phyloP scores from a whole-genome alignment of 106 monocot species.

The Agapanthus africanus region DNA sequence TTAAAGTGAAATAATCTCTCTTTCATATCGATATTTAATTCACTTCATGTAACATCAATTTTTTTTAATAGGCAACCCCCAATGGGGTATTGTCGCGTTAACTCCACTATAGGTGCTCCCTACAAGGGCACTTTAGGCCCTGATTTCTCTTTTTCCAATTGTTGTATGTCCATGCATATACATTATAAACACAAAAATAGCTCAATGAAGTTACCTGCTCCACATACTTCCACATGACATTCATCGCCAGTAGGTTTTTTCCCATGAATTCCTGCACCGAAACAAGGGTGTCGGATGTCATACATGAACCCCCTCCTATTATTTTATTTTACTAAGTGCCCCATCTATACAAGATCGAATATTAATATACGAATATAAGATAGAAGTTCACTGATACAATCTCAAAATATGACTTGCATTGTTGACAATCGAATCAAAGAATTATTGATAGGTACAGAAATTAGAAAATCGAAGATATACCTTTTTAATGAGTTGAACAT shows the following conservation, averaged over 20 bases:
- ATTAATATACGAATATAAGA: no score
- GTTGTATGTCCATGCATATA: no score
- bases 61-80: no score
- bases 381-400: neutral
- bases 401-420: neutral
- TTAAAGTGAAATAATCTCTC: no score
- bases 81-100: no score
- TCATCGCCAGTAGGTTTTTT: conserved; percentile 84
- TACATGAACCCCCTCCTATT: neutral
- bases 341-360: neutral
- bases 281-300: neutral
- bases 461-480: conserved; percentile 15
- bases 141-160: no score
- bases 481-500: conserved; percentile 97
- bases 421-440: neutral
- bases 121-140: no score
- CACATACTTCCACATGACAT: conserved; percentile 99
- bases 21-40: no score
- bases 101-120: no score
- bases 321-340: neutral
- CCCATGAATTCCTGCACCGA: conserved; percentile 91
- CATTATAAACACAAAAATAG: neutral
- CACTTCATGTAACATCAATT: no score
- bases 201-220: conserved; percentile 59
- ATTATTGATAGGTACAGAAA: neutral